phyloP scores from a whole-genome alignment of 495 filamentous ascomycete species.

The Penicillium nucicola region DNA sequence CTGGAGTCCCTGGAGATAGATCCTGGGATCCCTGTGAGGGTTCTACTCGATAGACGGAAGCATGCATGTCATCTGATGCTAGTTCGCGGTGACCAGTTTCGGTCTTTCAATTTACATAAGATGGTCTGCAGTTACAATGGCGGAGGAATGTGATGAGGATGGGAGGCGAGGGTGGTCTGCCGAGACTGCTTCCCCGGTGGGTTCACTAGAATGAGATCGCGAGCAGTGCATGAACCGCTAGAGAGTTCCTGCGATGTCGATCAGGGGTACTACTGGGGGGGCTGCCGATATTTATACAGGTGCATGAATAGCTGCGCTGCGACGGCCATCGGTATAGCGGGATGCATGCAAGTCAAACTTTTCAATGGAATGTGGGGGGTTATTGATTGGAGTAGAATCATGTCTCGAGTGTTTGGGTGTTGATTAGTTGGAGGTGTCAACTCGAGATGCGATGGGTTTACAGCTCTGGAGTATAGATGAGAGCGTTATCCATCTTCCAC shows the following conservation, averaged over 20 bases:
- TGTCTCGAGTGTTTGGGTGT: constrained; percentile 5
- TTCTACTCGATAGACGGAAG: neutral
- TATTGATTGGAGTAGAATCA: neutral
- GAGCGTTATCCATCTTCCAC: neutral
- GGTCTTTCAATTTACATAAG: neutral
- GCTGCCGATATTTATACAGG: constrained; percentile 20
- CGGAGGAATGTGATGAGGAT: constrained; percentile 18
- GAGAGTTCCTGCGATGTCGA: constrained; percentile 10
- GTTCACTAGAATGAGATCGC: neutral
- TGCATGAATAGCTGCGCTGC: constrained; percentile 5
- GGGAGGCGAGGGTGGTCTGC: constrained; percentile 6
- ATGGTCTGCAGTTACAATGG: neutral
- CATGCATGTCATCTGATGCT: neutral
- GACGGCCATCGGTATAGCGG: constrained; percentile 8
- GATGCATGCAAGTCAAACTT: constrained; percentile 27
- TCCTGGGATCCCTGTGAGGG: neutral
- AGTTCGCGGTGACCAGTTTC: neutral
- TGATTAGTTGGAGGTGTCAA: neutral
- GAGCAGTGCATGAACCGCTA: constrained; percentile 3
- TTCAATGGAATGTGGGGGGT: constrained; percentile 29
- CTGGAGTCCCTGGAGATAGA: no score
- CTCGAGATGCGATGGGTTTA: neutral
- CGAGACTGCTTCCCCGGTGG: neutral
- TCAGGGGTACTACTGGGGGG: constrained; percentile 17
- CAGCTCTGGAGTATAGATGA: neutral